Percentiles rank a stretch among this genome's conserved stretches.
Evolutionary conservation across 768 basidiomycete species (phyloP).

Genomic region (Mrakia blollopis): DNA sequence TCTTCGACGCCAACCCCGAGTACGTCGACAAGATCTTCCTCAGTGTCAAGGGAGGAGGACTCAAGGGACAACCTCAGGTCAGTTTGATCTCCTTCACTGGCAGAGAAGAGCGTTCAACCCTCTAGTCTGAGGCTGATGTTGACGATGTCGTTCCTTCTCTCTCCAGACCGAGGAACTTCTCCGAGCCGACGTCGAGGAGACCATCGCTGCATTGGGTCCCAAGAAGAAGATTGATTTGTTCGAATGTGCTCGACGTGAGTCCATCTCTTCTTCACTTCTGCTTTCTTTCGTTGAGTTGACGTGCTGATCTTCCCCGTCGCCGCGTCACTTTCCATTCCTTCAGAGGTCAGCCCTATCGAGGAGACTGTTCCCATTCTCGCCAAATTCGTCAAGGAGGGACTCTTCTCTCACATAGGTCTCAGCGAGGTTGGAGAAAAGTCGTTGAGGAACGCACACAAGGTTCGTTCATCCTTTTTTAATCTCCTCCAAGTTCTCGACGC

Average conservation of each 20-base stretch:
- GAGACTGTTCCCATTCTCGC: slow-evolving; percentile 42
- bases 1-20: slow-evolving; percentile 49
- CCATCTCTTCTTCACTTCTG: neutral
- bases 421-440: slow-evolving; percentile 51
- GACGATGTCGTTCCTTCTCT: neutral
- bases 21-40: slow-evolving; percentile 52
- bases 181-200: slow-evolving; percentile 51
- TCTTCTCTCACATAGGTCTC: slow-evolving; percentile 57
- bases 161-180: slow-evolving; percentile 44
- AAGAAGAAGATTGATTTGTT: slow-evolving; percentile 60
- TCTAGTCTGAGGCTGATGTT: neutral
- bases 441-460: slow-evolving; percentile 1
- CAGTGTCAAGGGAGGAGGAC: slow-evolving; percentile 50
- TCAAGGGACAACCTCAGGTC: slow-evolving; percentile 22
- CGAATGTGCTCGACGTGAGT: slow-evolving; percentile 49
- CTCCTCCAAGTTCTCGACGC: neutral
- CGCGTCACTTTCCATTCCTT: neutral
- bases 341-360: slow-evolving; percentile 9
- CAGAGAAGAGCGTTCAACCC: too few relatives aligned
- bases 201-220: slow-evolving; percentile 51
- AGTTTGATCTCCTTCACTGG: neutral
- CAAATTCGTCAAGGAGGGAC: slow-evolving; percentile 53
- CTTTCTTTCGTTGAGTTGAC: neutral
- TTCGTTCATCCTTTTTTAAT: neutral
- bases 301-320: neutral